phyloP scores from a whole-genome alignment of 108 stramenopile genomes.

The Schizochytrium sp. region DNA sequence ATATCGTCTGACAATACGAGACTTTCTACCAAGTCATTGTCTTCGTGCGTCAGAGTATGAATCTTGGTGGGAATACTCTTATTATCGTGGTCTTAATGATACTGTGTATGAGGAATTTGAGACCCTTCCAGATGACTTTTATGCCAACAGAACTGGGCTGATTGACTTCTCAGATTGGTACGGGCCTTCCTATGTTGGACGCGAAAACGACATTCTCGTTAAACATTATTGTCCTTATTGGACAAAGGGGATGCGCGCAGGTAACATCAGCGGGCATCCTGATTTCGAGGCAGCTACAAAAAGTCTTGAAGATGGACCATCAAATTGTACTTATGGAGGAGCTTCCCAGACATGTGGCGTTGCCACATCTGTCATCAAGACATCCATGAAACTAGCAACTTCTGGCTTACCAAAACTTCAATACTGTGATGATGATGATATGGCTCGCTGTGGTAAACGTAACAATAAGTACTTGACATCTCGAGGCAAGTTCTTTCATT shows the following conservation, averaged over 20 bases:
- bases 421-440: neutral
- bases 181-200: neutral
- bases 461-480: neutral
- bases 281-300: conserved; percentile 9
- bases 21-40: conserved; percentile 48
- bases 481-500: neutral
- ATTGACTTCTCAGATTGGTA: neutral
- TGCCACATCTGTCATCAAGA: neutral
- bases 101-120: neutral
- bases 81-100: neutral
- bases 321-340: neutral
- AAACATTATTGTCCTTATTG: conserved; percentile 38
- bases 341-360: neutral
- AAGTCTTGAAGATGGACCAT: neutral
- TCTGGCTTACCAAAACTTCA: conserved; percentile 12
- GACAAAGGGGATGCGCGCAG: conserved; percentile 53
- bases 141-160: neutral
- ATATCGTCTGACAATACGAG: conserved; percentile 19
- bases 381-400: neutral
- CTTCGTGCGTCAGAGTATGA: conserved; percentile 6
- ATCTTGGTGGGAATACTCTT: neutral
- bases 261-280: conserved; percentile 22
- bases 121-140: conserved; percentile 9
- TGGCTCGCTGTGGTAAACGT: conserved; percentile 13
- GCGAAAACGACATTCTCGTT: neutral